Evolutionary conservation across 176 grass and related monocot genomes (phyloP).

Genomic region (Areca catechu): DNA sequence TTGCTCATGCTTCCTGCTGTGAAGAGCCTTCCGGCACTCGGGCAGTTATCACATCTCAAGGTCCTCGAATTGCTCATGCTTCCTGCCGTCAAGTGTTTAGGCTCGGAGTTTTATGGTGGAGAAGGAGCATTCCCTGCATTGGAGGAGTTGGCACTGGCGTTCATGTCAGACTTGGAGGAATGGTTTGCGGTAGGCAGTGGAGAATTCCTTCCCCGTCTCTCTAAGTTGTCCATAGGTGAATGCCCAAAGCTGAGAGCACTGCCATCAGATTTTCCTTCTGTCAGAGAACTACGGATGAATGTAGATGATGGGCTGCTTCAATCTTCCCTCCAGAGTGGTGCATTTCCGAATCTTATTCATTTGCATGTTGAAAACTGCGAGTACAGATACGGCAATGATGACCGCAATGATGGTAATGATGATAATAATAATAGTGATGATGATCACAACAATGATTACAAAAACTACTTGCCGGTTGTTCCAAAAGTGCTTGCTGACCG

Average conservation of each 20-base stretch:
- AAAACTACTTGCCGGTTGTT: too few species aligned
- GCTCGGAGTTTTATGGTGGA: too few species aligned
- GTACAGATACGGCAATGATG: background rate
- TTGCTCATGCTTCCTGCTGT: background rate
- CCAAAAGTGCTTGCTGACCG: too few species aligned
- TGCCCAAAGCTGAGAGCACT: constrained; percentile 5
- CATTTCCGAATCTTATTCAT: constrained; percentile 1
- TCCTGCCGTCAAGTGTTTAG: background rate
- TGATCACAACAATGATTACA: too few species aligned
- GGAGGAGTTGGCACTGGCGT: background rate
- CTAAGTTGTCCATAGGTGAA: background rate
- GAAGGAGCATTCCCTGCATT: background rate
- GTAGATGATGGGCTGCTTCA: background rate
- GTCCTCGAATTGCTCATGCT: background rate
- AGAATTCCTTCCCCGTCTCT: constrained; percentile 11
- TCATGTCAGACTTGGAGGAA: background rate
- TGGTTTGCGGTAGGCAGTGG: background rate
- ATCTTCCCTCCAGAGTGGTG: background rate
- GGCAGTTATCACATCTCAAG: background rate
- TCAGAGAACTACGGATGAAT: background rate
- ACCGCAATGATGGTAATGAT: too few species aligned
- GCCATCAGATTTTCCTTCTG: constrained; percentile 1
- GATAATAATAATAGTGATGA: too few species aligned
- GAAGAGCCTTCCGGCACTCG: background rate
- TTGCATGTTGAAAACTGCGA: background rate